These are phyloP conservation scores for Candida gigantensis DNA, from an alignment of 1,139 yeast species.

Conservation along the genomic window DNA sequence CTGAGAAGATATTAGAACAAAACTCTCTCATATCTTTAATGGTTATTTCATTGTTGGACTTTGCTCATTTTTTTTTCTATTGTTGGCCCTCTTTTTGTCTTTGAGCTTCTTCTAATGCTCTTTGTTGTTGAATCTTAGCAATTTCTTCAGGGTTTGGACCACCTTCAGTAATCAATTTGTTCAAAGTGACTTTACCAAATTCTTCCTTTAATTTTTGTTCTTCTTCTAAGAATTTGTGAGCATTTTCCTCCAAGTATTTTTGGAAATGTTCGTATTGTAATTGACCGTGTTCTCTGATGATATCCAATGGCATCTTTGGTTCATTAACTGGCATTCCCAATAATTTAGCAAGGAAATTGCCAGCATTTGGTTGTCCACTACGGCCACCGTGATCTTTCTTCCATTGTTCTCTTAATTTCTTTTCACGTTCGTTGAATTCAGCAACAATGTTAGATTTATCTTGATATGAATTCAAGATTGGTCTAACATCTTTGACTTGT, in stretches of 20 bases:
- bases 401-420: slow-evolving; percentile 65
- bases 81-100: slow-evolving; percentile 12
- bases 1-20: too few species aligned
- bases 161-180: slow-evolving; percentile 82
- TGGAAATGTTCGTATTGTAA: slow-evolving; percentile 83
- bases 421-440: slow-evolving; percentile 81
- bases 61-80: too few species aligned
- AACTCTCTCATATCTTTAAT: too few species aligned
- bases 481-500: slow-evolving; percentile 87
- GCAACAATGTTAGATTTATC: slow-evolving; percentile 62
- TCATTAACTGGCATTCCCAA: slow-evolving; percentile 64
- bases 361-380: slow-evolving; percentile 44
- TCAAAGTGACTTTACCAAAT: slow-evolving; percentile 77
- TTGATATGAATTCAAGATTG: slow-evolving; percentile 70
- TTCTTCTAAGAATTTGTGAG: slow-evolving; percentile 80
- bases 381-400: slow-evolving; percentile 63
- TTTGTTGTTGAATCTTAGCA: slow-evolving; percentile 62
- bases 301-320: slow-evolving; percentile 87
- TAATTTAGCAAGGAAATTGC: slow-evolving; percentile 55
- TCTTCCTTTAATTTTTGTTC: slow-evolving; percentile 78
- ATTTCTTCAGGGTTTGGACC: slow-evolving; percentile 85
- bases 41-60: too few species aligned
- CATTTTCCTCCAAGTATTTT: slow-evolving; percentile 82
- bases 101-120: slow-evolving; percentile 22
- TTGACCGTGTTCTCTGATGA: slow-evolving; percentile 91